These are phyloP conservation scores for Casaregolazyma lundiana DNA, from an alignment of 1,139 yeast species.

Conservation along the genomic window DNA sequence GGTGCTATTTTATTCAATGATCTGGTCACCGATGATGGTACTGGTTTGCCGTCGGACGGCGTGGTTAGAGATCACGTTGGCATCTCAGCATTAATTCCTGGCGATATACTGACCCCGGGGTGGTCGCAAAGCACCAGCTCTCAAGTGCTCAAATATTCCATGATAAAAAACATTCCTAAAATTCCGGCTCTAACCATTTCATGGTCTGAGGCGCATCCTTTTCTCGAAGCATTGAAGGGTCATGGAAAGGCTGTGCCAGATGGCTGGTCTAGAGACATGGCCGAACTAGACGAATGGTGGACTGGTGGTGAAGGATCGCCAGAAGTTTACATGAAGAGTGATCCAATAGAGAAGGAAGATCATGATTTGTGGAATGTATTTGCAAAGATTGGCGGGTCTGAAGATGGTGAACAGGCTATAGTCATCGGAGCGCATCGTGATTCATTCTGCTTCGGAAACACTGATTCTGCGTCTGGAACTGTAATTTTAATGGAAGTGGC, in stretches of 20 bases:
- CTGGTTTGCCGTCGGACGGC: slow-evolving; percentile 39
- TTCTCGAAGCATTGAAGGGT: slow-evolving; percentile 46
- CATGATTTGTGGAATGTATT: slow-evolving; percentile 77
- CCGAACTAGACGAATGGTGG: slow-evolving; percentile 37
- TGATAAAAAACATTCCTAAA: slow-evolving; percentile 55
- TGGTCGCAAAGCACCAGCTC: slow-evolving; percentile 49
- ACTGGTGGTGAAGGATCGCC: slow-evolving; percentile 39
- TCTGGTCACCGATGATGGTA: slow-evolving; percentile 23
- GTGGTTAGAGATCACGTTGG: slow-evolving; percentile 66
- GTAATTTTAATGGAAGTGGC: slow-evolving; percentile 68
- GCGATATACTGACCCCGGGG: slow-evolving; percentile 78
- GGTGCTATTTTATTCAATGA: slow-evolving; percentile 57
- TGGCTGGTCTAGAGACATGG: slow-evolving; percentile 33
- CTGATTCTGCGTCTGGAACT: slow-evolving; percentile 72
- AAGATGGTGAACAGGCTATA: slow-evolving; percentile 69
- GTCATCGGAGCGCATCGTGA: slow-evolving; percentile 85
- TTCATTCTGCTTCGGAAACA: slow-evolving; percentile 70
- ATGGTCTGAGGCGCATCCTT: slow-evolving; percentile 56
- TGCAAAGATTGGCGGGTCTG: slow-evolving; percentile 75
- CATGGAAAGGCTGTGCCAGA: slow-evolving; percentile 43
- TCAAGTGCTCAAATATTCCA: slow-evolving; percentile 38
- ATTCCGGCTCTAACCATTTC: slow-evolving; percentile 78
- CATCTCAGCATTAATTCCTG: slow-evolving; percentile 60
- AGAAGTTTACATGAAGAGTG: slow-evolving; percentile 39
- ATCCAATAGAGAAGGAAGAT: slow-evolving; percentile 49